phyloP scores from a whole-genome alignment of 495 filamentous ascomycete species.

The Podospora pseudopauciseta region DNA sequence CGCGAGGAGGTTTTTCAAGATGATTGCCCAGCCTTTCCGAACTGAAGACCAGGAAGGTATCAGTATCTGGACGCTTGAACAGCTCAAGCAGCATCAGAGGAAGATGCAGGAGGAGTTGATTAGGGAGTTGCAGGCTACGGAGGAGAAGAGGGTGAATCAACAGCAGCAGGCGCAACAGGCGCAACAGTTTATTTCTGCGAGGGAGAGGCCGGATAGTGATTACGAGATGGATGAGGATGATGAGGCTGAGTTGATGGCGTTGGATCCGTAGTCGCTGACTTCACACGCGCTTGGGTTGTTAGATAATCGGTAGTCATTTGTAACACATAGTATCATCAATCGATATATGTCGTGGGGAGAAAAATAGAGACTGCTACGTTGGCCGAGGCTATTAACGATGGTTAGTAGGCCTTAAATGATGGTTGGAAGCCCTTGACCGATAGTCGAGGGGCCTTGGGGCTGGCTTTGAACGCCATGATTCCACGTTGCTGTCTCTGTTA shows the following conservation, averaged over 20 bases:
- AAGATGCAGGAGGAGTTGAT: constrained; percentile 64
- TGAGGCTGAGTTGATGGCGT: constrained; percentile 63
- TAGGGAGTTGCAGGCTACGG: constrained; percentile 34
- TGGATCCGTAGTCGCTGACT: constrained; percentile 32
- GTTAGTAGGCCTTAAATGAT: too few relatives aligned
- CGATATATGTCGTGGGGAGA: too few relatives aligned
- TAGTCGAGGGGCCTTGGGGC: too few relatives aligned
- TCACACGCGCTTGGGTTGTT: background rate
- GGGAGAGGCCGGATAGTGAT: constrained; percentile 40
- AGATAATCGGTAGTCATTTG: background rate
- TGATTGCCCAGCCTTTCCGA: constrained; percentile 88
- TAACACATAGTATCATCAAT: too few relatives aligned
- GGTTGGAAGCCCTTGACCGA: too few relatives aligned
- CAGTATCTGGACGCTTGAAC: constrained; percentile 80
- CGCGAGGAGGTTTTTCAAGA: constrained; percentile 82
- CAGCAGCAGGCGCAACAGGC: constrained; percentile 13
- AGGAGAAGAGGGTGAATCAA: constrained; percentile 14
- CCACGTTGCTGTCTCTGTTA: too few relatives aligned
- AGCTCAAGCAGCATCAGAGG: constrained; percentile 73
- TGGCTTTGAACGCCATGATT: too few relatives aligned
- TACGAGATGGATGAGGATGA: constrained; percentile 59
- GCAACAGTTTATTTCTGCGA: constrained; percentile 10
- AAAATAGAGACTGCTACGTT: too few relatives aligned
- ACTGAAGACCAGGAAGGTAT: constrained; percentile 82
- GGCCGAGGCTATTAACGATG: too few relatives aligned